phyloP scores from a whole-genome alignment of 1,139 yeast species.

The Yamadazyma dendronema region DNA sequence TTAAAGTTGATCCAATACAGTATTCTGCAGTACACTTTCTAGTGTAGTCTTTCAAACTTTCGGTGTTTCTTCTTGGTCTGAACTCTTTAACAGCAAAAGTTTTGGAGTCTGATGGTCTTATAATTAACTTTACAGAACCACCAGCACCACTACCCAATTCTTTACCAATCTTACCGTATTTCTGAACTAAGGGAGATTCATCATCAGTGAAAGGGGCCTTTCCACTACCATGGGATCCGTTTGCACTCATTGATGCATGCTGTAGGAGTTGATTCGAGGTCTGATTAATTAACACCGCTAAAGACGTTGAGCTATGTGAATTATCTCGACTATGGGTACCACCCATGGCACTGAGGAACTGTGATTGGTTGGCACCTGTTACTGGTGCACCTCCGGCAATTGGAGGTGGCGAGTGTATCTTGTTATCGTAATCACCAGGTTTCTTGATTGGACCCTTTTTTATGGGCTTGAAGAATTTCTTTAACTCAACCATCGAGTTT shows the following conservation, averaged over 20 bases:
- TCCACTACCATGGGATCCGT: constrained; percentile 14
- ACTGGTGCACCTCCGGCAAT: constrained; percentile 11
- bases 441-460: constrained; percentile 27
- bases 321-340: constrained; percentile 29
- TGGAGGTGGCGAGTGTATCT: constrained; percentile 34
- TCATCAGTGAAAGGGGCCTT: constrained; percentile 48
- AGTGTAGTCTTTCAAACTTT: constrained; percentile 83
- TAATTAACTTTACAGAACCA: constrained; percentile 87
- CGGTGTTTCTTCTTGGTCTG: constrained; percentile 80
- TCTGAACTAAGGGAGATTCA: constrained; percentile 69
- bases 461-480: constrained; percentile 41
- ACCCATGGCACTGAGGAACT: constrained; percentile 4
- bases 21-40: constrained; percentile 96
- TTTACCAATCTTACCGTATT: constrained; percentile 88
- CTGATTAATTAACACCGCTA: constrained; percentile 45
- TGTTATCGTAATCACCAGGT: constrained; percentile 23
- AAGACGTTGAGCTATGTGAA: constrained; percentile 32
- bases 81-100: constrained; percentile 97
- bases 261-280: constrained; percentile 44
- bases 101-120: constrained; percentile 74
- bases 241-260: constrained; percentile 31
- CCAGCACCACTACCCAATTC: constrained; percentile 98
- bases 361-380: neutral
- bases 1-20: constrained; percentile 93
- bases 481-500: constrained; percentile 41